Evolutionary conservation across 1,284 basidiomycete genomes (phyloP).

Genomic region (Microbotryomycetes sp.): DNA sequence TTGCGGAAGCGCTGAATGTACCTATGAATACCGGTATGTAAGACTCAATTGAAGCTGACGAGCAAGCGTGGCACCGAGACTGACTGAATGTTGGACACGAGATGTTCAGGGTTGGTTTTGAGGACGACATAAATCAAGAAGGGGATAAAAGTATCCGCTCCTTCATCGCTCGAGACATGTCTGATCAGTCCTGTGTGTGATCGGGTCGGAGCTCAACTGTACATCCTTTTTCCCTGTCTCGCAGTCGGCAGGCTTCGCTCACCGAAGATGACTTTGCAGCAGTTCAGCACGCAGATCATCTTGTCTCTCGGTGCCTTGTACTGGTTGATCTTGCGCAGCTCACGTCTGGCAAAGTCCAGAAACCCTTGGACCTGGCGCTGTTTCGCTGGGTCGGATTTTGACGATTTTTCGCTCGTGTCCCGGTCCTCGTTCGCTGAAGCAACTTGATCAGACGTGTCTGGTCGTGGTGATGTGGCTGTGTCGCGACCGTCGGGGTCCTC

Average conservation of each 20-base stretch:
- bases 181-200: constrained; percentile 66
- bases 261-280: constrained; percentile 99
- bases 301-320: constrained; percentile 98
- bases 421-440: not conserved
- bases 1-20: constrained; percentile 94
- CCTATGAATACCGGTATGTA: constrained; percentile 47
- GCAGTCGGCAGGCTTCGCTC: constrained; percentile 38
- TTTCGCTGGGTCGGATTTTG: not conserved
- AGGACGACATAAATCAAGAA: constrained; percentile 91
- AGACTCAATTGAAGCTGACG: not conserved
- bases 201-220: not conserved
- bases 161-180: constrained; percentile 53
- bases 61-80: constrained; percentile 41
- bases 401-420: not conserved
- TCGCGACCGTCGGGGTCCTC: constrained; percentile 46
- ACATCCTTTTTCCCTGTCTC: no score
- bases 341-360: constrained; percentile 90
- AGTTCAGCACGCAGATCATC: constrained; percentile 93
- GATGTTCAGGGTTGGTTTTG: constrained; percentile 83
- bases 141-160: constrained; percentile 87
- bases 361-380: constrained; percentile 58
- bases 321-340: constrained; percentile 92
- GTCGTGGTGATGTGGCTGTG: not conserved
- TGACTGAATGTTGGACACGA: constrained; percentile 91
- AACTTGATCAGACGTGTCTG: constrained; percentile 43